Base-by-base conservation (phyloP, 139 green algal species). In the Coccomyxa sp. region DNA sequence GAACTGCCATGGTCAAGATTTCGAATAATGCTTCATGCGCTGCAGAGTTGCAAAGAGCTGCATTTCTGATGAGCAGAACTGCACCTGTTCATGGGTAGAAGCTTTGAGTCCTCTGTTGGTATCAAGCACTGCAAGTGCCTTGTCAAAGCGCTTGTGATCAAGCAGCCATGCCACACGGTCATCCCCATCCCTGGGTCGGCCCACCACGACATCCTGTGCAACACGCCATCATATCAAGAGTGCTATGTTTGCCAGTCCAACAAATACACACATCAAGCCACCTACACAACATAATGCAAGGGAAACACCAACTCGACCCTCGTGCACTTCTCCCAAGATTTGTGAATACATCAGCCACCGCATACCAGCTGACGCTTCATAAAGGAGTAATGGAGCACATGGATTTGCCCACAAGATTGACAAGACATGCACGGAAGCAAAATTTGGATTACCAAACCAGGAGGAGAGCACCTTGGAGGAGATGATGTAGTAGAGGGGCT, bases 101-200 rank as follows among this genome's bases (percentile, higher is more conserved):
- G 67, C 51, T 15, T 32, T 79, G 67, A 94, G 78, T 21, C 82
- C 81, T 12, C 82, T 77, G 58, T 93, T 91, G 13, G 66, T 84
- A 76, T 94, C 91, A 27, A 90, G 90, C 25, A 94, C 82, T 3
- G 59, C 66, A 77, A 98, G 88, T n/a, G 95, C 95, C 68, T 94
- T 88, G 38, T 90, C 81, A 82, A 91, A 95, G 13, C 87, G 86
- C 17, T 84, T 58, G 32, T 89, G 90, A 77, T 91, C 84, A 75
- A 94, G 81, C 68, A 98, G 88, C 96, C 96, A 98, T 0, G 58
- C 68, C 59, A 98, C 84, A 10, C 93, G 90, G 87, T 98, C 94
- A 76, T 91, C 86, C 4, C 86, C 85, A 75, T 98, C 95, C 1
- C 93, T 80, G 0, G 92, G 92, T 32, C 93, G 86, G 9, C 89